Conservation (phyloP, 352 stramenopile species). For the Globisporangium paroecandrum region DNA sequence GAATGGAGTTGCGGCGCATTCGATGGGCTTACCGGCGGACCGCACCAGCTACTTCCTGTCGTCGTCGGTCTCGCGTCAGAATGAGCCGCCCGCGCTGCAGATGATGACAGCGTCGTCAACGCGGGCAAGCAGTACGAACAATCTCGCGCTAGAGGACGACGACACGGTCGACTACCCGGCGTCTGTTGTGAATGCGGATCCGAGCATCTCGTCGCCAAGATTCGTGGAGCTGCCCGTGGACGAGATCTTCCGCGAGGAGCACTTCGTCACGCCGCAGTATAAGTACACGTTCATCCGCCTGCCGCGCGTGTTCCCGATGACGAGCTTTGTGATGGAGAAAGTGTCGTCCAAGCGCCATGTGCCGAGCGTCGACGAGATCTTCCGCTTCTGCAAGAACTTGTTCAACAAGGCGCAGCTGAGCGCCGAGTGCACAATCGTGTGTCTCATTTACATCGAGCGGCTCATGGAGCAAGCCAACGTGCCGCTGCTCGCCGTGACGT, state of each 20-base stretch:
- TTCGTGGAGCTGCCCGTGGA: constrained; percentile 72
- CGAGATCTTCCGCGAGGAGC: constrained; percentile 84
- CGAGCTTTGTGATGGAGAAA: constrained; percentile 82
- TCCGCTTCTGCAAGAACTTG: constrained; percentile 90
- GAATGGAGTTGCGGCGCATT: neutral
- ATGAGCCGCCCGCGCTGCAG: constrained; percentile 10
- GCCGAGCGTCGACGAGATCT: constrained; percentile 91
- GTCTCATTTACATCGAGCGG: constrained; percentile 98
- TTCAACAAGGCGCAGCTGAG: constrained; percentile 97
- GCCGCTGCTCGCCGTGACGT: constrained; percentile 93
- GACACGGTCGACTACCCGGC: constrained; percentile 15
- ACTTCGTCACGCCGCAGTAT: constrained; percentile 88
- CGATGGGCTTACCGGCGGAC: neutral
- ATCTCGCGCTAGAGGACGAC: constrained; percentile 13
- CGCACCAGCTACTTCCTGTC: constrained; percentile 14
- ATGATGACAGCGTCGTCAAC: neutral
- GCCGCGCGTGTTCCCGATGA: constrained; percentile 69
- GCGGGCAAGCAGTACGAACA: constrained; percentile 7
- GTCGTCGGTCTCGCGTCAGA: constrained; percentile 8
- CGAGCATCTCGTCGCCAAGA: constrained; percentile 48
- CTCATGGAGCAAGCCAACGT: constrained; percentile 97
- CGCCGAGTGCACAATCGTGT: constrained; percentile 98
- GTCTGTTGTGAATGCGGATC: constrained; percentile 11
- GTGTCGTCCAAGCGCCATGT: constrained; percentile 76
- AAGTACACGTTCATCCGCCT: constrained; percentile 85